A percentile compares a stretch with the other conserved stretches of the same genome.
Conservation (phyloP, 495 filamentous ascomycete species). For the Penicillium goetzii region DNA sequence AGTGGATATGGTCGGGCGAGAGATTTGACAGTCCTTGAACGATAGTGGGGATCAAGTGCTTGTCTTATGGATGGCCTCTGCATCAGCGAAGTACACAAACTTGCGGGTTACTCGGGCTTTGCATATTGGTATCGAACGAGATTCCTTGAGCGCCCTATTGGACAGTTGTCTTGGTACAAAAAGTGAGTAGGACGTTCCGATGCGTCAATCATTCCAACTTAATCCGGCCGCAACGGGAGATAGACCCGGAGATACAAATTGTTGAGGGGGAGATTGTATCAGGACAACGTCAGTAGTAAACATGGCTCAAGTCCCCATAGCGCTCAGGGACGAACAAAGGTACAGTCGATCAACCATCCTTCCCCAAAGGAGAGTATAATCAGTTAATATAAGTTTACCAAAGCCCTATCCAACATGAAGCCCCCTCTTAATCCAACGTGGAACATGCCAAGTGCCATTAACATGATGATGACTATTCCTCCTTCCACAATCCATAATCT, state of each 20-base stretch:
- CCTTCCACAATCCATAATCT: background rate
- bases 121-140: no score
- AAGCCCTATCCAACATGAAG: background rate
- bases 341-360: background rate
- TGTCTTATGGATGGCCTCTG: no score
- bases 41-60: background rate
- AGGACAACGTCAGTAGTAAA: background rate
- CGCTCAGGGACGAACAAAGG: background rate
- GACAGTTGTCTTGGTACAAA: no score
- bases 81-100: no score
- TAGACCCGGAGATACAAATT: no score
- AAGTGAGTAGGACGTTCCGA: no score
- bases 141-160: no score
- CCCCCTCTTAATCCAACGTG: background rate
- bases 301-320: background rate
- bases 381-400: background rate
- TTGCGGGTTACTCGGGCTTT: no score
- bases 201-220: background rate
- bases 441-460: background rate
- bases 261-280: no score
- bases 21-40: slow-evolving; percentile 39
- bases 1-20: slow-evolving; percentile 61
- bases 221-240: no score
- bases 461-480: background rate
- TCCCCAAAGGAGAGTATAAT: background rate